A percentile compares a stretch with the other conserved stretches of the same genome.
Evolutionary conservation across 1,139 yeast genomes (phyloP).

Genomic region (Citeromyces hawaiiensis): DNA sequence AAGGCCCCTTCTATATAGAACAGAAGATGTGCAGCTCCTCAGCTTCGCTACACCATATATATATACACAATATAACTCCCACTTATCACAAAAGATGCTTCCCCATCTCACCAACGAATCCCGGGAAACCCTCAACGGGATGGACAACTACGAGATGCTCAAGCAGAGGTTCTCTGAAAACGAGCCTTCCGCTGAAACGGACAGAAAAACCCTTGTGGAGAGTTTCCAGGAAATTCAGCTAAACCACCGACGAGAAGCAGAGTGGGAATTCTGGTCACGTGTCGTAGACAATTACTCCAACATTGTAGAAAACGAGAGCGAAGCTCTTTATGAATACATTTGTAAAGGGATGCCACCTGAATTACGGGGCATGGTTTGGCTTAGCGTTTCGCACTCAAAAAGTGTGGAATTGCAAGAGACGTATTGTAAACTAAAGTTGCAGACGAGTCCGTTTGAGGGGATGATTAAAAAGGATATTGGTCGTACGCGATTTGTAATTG

Average conservation of each 20-base stretch:
- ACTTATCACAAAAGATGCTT: background rate
- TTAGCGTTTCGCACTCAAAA: slow-evolving; percentile 72
- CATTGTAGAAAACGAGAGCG: slow-evolving; percentile 52
- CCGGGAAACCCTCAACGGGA: background rate
- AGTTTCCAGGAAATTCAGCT: background rate
- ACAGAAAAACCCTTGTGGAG: background rate
- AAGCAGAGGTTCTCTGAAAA: background rate
- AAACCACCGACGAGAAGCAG: slow-evolving; percentile 13
- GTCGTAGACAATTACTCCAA: slow-evolving; percentile 62
- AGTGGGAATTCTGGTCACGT: slow-evolving; percentile 85
- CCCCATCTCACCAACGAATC: background rate
- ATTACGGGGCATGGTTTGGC: slow-evolving; percentile 87
- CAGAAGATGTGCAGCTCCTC: too few relatives aligned
- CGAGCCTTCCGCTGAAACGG: background rate
- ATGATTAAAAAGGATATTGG: slow-evolving; percentile 72
- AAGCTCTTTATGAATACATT: slow-evolving; percentile 44
- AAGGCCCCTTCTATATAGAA: too few relatives aligned
- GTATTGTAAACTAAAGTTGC: slow-evolving; percentile 37
- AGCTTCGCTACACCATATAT: too few relatives aligned
- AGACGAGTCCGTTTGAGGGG: slow-evolving; percentile 54
- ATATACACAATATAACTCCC: too few relatives aligned
- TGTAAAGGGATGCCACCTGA: slow-evolving; percentile 74
- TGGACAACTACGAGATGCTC: background rate
- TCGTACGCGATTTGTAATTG: slow-evolving; percentile 69
- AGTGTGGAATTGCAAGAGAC: slow-evolving; percentile 58